Percentiles rank a stretch among this genome's conserved stretches.
Conservation (phyloP, 805 yeast species). For the Ogataea siamensis region DNA sequence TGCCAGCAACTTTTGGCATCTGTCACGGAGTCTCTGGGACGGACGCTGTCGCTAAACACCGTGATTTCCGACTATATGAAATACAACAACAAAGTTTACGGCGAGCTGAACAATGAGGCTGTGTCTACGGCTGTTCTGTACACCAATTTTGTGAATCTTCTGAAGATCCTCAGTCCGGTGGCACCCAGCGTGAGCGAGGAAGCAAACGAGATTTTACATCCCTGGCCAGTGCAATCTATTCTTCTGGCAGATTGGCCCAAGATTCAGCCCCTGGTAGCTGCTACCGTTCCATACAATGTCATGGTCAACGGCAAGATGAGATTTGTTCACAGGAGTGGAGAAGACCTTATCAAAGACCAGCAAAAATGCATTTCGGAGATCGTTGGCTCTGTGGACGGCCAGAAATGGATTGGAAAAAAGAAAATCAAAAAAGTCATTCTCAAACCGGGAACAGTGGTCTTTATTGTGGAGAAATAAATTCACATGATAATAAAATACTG, state of each 20-base stretch:
- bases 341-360: constrained; percentile 36
- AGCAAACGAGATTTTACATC: constrained; percentile 56
- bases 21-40: constrained; percentile 59
- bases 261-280: constrained; percentile 38
- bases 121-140: constrained; percentile 43
- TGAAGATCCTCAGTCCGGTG: constrained; percentile 73
- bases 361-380: constrained; percentile 40
- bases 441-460: constrained; percentile 36
- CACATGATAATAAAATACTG: constrained; percentile 7
- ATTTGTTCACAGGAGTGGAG: constrained; percentile 37
- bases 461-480: constrained; percentile 18
- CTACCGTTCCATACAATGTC: constrained; percentile 47
- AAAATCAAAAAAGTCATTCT: constrained; percentile 52
- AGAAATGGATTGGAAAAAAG: constrained; percentile 42
- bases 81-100: constrained; percentile 51
- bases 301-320: constrained; percentile 73
- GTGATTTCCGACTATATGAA: constrained; percentile 90
- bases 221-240: constrained; percentile 38
- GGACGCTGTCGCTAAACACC: constrained; percentile 69
- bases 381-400: constrained; percentile 35
- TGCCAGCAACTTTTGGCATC: constrained; percentile 45
- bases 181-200: constrained; percentile 84
- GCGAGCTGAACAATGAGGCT: constrained; percentile 36
- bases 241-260: constrained; percentile 67
- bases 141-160: constrained; percentile 49